Percentiles rank a stretch among this genome's conserved stretches.
phyloP scores from a whole-genome alignment of 2,329 filamentous ascomycete genomes.

The Dothideomycetidae sp. region DNA sequence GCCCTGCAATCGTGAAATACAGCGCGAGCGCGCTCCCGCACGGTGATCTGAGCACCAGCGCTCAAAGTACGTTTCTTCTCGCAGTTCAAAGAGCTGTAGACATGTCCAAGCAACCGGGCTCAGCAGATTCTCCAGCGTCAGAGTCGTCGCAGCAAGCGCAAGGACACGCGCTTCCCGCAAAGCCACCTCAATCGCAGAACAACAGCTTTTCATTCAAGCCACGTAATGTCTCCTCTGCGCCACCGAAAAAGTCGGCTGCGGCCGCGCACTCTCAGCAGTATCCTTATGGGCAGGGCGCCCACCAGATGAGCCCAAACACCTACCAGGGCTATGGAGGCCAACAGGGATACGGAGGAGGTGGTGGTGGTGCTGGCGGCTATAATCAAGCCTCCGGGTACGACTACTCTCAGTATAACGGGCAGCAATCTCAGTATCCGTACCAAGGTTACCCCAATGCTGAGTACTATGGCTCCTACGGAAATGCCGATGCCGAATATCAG shows the following conservation, averaged over 20 bases:
- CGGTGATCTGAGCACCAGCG: not conserved
- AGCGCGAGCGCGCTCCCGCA: too few relatives aligned
- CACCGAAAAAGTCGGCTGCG: constrained; percentile 13
- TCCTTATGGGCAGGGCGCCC: constrained; percentile 3
- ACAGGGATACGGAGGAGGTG: constrained; percentile 19
- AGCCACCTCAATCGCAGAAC: constrained; percentile 15
- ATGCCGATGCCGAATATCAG: constrained; percentile 62
- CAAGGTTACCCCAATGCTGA: constrained; percentile 17
- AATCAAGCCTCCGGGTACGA: constrained; percentile 28
- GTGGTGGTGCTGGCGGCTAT: constrained; percentile 27
- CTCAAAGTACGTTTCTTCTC: not conserved
- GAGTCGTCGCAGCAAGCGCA: constrained; percentile 10
- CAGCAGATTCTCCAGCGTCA: constrained; percentile 13
- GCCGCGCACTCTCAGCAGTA: constrained; percentile 3
- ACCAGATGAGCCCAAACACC: constrained; percentile 10
- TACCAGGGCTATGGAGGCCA: constrained; percentile 5
- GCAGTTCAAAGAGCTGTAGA: not conserved
- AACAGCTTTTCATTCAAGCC: constrained; percentile 41
- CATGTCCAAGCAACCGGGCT: constrained; percentile 48
- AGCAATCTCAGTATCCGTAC: constrained; percentile 32
- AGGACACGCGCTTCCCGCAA: constrained; percentile 16
- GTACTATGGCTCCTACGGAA: constrained; percentile 16
- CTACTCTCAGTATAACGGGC: constrained; percentile 26
- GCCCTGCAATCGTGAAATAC: too few relatives aligned
- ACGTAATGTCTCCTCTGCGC: constrained; percentile 37